Evolutionary conservation across 2,329 filamentous ascomycete genomes (phyloP).

Genomic region (Colletotrichum sp.): DNA sequence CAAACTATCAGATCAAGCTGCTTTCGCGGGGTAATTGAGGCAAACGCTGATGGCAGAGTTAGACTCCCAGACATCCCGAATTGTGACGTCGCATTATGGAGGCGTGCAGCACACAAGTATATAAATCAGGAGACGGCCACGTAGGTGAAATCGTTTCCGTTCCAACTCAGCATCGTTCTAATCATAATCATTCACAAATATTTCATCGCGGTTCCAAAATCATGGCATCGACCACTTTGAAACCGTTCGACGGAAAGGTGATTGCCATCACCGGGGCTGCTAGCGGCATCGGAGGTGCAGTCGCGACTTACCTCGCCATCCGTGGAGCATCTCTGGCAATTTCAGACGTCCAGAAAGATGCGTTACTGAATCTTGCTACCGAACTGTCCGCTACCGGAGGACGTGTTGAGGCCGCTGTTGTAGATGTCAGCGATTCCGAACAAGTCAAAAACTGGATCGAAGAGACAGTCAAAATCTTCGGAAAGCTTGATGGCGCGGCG

Average conservation of each 20-base stretch:
- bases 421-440: conserved; percentile 33
- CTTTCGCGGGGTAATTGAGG: not conserved
- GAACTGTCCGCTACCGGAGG: not conserved
- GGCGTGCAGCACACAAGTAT: not conserved
- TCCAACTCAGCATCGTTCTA: not conserved
- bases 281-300: conserved; percentile 53
- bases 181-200: not conserved
- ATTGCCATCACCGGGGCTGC: conserved; percentile 54
- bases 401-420: not conserved
- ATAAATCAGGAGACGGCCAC: not conserved
- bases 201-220: rapidly evolving
- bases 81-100: not conserved
- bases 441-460: conserved; percentile 39
- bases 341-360: conserved; percentile 46
- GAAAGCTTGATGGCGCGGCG: conserved; percentile 39
- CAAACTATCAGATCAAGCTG: not conserved
- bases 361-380: conserved; percentile 30
- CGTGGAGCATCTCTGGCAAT: conserved; percentile 51
- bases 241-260: conserved; percentile 37
- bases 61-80: not conserved
- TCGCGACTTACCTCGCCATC: conserved; percentile 45
- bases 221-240: not conserved
- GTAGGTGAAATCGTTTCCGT: not conserved
- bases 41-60: not conserved
- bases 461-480: conserved; percentile 31